Evolutionary conservation across 2,329 filamentous ascomycete genomes (phyloP).

Genomic region (Pseudonectria buxi): DNA sequence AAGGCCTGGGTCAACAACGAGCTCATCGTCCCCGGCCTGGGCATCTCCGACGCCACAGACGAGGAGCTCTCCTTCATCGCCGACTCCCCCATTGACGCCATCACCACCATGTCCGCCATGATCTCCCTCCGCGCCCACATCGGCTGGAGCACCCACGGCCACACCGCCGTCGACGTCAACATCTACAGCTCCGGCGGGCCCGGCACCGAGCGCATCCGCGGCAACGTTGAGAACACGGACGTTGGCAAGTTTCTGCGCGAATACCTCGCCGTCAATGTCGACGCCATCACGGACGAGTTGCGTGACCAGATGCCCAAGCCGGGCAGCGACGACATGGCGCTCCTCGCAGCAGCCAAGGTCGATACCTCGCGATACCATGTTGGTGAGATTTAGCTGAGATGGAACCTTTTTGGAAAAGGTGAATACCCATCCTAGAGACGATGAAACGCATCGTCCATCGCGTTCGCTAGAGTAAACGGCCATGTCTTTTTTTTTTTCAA

Average conservation of each 20-base stretch:
- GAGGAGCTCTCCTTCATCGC: slow-evolving; percentile 65
- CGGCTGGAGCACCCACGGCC: slow-evolving; percentile 91
- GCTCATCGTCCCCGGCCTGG: slow-evolving; percentile 64
- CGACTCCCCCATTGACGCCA: slow-evolving; percentile 46
- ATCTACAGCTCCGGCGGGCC: slow-evolving; percentile 76
- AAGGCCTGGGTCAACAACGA: slow-evolving; percentile 60
- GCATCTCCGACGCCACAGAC: slow-evolving; percentile 65
- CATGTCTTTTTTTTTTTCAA: too few species aligned
- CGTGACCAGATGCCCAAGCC: slow-evolving; percentile 41
- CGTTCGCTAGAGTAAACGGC: too few species aligned
- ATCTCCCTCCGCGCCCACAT: slow-evolving; percentile 81
- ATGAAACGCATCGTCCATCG: too few species aligned
- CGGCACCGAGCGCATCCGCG: slow-evolving; percentile 57
- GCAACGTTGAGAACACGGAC: slow-evolving; percentile 94
- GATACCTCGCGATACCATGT: too few species aligned
- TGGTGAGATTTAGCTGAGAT: too few species aligned
- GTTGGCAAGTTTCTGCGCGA: slow-evolving; percentile 73
- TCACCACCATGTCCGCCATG: slow-evolving; percentile 68
- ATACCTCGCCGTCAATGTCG: slow-evolving; percentile 75
- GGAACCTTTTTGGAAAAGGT: too few species aligned
- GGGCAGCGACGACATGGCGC: slow-evolving; percentile 9
- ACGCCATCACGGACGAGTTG: slow-evolving; percentile 70
- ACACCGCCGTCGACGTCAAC: slow-evolving; percentile 92
- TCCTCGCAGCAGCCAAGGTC: slow-evolving; percentile 7
- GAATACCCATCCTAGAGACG: too few species aligned